These are phyloP conservation scores for Tetracentron sinense DNA, from an alignment of 164 flowering plant genomes.

Conservation along the genomic window DNA sequence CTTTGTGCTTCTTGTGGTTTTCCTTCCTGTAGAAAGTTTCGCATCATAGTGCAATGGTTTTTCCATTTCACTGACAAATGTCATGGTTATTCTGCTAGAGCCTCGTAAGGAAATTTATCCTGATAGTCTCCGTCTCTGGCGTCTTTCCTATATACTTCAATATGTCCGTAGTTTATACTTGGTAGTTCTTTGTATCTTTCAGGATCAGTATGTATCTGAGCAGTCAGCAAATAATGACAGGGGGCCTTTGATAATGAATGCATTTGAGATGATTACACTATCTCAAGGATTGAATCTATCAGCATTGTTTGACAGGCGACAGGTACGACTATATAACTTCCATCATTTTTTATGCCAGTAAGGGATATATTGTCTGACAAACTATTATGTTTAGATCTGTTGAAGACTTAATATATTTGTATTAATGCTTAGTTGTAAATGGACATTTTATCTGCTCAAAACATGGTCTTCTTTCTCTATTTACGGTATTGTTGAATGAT, in stretches of 20 bases:
- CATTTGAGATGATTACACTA: constrained; percentile 96
- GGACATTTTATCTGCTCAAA: no score
- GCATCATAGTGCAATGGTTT: no score
- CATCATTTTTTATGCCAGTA: constrained; percentile 3
- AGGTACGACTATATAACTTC: constrained; percentile 43
- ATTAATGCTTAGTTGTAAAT: no score
- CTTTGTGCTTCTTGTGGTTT: background rate
- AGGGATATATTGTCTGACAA: no score
- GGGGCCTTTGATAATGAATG: constrained; percentile 93
- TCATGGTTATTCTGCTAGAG: background rate
- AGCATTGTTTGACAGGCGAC: constrained; percentile 83
- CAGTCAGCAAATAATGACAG: constrained; percentile 32
- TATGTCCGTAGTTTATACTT: constrained; percentile 1
- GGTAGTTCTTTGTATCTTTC: constrained; percentile 20
- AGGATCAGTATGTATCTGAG: constrained; percentile 83
- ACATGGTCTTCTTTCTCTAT: no score
- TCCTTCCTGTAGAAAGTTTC: background rate
- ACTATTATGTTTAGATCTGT: no score
- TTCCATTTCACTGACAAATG: background rate
- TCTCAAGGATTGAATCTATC: constrained; percentile 95
- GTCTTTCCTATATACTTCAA: constrained; percentile 1
- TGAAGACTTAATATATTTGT: no score
- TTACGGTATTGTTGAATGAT: no score
- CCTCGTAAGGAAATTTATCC: background rate
- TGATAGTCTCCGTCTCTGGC: background rate